Percentiles rank a stretch among this genome's conserved stretches.
These are phyloP conservation scores for Alternaria hordeiaustralica DNA, from an alignment of 2,329 filamentous ascomycete genomes.

Conservation along the genomic window DNA sequence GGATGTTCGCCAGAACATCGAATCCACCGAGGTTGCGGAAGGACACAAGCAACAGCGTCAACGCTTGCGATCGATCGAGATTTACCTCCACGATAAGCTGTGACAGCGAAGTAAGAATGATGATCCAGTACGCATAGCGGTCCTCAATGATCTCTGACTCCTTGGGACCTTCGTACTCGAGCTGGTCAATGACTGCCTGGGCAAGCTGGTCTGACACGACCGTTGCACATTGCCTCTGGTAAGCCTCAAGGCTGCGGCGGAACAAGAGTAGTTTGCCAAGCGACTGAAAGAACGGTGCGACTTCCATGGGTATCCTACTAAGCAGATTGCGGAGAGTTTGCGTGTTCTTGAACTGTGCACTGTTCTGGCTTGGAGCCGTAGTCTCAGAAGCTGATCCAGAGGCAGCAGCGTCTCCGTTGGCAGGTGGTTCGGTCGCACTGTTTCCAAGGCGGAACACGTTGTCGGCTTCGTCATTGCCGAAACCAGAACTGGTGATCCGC, in stretches of 20 bases:
- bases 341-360: conserved; percentile 72
- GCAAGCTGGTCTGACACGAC: conserved; percentile 73
- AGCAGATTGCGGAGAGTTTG: conserved; percentile 78
- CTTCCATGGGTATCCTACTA: conserved; percentile 76
- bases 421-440: conserved; percentile 27
- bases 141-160: conserved; percentile 63
- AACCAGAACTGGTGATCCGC: conserved; percentile 50
- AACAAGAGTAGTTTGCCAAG: conserved; percentile 82
- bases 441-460: conserved; percentile 46
- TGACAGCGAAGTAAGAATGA: conserved; percentile 77
- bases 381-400: conserved; percentile 9
- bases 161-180: conserved; percentile 60
- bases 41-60: conserved; percentile 80
- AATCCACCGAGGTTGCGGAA: conserved; percentile 86
- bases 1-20: conserved; percentile 72
- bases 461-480: conserved; percentile 50
- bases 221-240: conserved; percentile 66
- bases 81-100: conserved; percentile 78
- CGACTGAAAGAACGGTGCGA: conserved; percentile 85
- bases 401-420: conserved; percentile 17
- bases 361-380: conserved; percentile 32
- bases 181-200: conserved; percentile 70
- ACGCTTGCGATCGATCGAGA: conserved; percentile 47
- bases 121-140: conserved; percentile 78
- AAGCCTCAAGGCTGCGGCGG: conserved; percentile 73